These are phyloP conservation scores for Penicillium sp. DNA, from an alignment of 2,329 filamentous ascomycete genomes.

Conservation along the genomic window DNA sequence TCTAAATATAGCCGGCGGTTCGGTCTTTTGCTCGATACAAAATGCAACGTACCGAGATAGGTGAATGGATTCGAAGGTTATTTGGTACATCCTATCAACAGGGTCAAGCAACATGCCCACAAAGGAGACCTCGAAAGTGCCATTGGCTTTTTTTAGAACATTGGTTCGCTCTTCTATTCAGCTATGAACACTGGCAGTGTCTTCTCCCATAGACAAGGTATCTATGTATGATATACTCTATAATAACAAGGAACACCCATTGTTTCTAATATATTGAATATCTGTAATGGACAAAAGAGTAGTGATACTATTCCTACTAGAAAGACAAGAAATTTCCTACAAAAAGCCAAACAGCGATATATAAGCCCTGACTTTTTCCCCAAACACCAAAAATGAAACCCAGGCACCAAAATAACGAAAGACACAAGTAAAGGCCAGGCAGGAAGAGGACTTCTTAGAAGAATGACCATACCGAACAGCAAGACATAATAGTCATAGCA, in stretches of 20 bases:
- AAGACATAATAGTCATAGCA: slow-evolving; percentile 3
- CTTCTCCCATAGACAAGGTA: background rate
- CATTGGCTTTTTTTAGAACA: background rate
- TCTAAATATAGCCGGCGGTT: background rate
- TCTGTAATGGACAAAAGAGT: slow-evolving; percentile 1
- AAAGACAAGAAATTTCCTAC: slow-evolving; percentile 1
- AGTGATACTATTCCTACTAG: slow-evolving; percentile 12
- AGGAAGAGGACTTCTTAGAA: slow-evolving; percentile 1
- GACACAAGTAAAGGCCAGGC: background rate
- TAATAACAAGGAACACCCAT: background rate
- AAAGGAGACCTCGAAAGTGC: background rate
- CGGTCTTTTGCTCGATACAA: background rate
- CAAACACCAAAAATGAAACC: slow-evolving; percentile 8
- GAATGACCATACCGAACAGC: background rate
- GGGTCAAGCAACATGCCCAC: background rate
- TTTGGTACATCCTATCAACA: background rate
- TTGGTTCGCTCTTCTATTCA: background rate
- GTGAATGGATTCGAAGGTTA: background rate
- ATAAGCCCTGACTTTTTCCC: slow-evolving; percentile 12
- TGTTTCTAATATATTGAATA: background rate
- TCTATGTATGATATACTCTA: background rate
- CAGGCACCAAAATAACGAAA: slow-evolving; percentile 2
- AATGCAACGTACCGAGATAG: background rate
- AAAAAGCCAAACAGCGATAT: slow-evolving; percentile 6
- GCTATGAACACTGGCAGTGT: background rate